Evolutionary conservation across 345 rosid species (phyloP).

Genomic region (Gossypium turneri): DNA sequence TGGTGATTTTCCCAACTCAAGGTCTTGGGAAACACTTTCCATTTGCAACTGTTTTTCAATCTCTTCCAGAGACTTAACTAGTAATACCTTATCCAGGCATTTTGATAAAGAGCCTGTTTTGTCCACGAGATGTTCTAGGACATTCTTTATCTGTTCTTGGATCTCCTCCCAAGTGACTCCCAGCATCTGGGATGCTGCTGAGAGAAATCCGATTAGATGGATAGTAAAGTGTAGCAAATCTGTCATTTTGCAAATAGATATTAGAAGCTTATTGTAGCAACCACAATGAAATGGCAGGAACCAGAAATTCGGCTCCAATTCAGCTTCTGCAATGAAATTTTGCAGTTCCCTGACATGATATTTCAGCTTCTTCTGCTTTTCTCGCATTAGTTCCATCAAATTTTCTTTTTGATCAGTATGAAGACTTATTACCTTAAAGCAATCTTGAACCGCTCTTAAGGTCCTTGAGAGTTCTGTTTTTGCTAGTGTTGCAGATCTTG

Average conservation of each 20-base stretch:
- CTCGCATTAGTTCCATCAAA: slow-evolving; percentile 23
- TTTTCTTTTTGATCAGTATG: slow-evolving; percentile 18
- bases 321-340: slow-evolving; percentile 63
- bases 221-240: slow-evolving; percentile 43
- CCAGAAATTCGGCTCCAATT: slow-evolving; percentile 86
- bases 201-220: slow-evolving; percentile 31
- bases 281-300: slow-evolving; percentile 54
- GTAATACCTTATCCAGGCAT: slow-evolving; percentile 35
- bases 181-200: slow-evolving; percentile 21
- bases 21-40: slow-evolving; percentile 36
- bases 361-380: slow-evolving; percentile 45
- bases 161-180: slow-evolving; percentile 34
- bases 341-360: slow-evolving; percentile 38
- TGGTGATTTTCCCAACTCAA: slow-evolving; percentile 46
- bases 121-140: slow-evolving; percentile 38
- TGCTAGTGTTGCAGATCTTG: slow-evolving; percentile 68
- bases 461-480: slow-evolving; percentile 47
- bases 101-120: slow-evolving; percentile 35
- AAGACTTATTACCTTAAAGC: slow-evolving; percentile 40
- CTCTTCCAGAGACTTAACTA: slow-evolving; percentile 28
- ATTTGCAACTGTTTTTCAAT: slow-evolving; percentile 31
- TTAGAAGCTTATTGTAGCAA: slow-evolving; percentile 41
- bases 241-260: slow-evolving; percentile 34
- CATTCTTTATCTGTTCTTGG: slow-evolving; percentile 25
- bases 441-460: slow-evolving; percentile 38